Base-by-base conservation (phyloP, 352 stramenopile species). In the Globisporangium barbulae region DNA sequence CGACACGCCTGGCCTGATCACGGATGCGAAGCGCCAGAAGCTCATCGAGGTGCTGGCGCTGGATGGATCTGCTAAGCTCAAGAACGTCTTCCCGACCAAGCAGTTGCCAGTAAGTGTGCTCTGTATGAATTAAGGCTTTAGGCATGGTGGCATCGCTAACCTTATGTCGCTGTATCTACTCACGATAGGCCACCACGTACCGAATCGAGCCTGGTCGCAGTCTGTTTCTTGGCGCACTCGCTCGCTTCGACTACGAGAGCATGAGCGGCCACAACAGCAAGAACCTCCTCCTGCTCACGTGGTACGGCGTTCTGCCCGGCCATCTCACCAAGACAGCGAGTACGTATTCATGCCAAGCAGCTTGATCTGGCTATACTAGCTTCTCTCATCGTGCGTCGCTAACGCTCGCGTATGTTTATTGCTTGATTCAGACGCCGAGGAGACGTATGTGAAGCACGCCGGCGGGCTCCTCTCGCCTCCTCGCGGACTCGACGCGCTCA, bases 221-320 rank as follows among this genome's bases (percentile, higher is more conserved):
- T 52, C 77, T 95, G 35, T 95, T 95, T 61, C 72, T 95, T 6
- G 84, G 86, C 33, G 84, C 76, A 13, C 78, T 95, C 25, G 74
- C 68, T 21, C 86, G 84, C 10, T 91, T 93, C 35, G 86, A 95
- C 64, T 95, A 92, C 55, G 83, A 86, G 62, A 72, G 71, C 4
- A 59, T 76, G 22, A 75, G 65, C 25, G 66, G 55, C 2, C 49
- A 75, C 2, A 75, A 67, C 19, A 71, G 78, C 58, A 82, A 86
- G 70, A 89, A 90, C 65, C 39, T 88, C 22, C 41, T 95, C 35
- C 65, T 95, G 30, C 63, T 95, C 59, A 82, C 84, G 41, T 95
- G 85, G 84, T 89, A 91, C 55, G 86, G 86, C n/a, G 83, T 95
- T 33, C 59, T 95, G 19, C 86, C 86, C n/a, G 83, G 86, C 4